A percentile compares a stretch with the other conserved stretches of the same genome.
phyloP scores from a whole-genome alignment of 2,329 filamentous ascomycete species.

The Pyrenophora graminea region DNA sequence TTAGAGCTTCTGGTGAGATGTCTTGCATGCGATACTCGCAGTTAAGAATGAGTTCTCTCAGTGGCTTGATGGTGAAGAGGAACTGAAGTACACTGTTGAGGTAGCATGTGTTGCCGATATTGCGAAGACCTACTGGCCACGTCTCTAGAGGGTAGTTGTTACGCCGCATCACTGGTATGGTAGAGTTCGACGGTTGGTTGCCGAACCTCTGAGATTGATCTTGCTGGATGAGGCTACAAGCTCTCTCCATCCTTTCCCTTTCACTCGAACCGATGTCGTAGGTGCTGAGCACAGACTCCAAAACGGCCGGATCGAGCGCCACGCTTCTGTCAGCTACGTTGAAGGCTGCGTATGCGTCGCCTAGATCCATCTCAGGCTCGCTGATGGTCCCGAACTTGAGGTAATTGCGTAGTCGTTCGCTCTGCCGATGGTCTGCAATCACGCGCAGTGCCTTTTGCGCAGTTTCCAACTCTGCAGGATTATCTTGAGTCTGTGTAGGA shows the following conservation, averaged over 20 bases:
- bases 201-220: conserved; percentile 35
- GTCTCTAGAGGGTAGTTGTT: conserved; percentile 47
- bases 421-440: conserved; percentile 64
- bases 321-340: conserved; percentile 57
- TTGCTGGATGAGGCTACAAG: conserved; percentile 52
- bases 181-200: conserved; percentile 16
- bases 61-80: conserved; percentile 82
- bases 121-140: conserved; percentile 83
- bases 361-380: conserved; percentile 58
- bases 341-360: conserved; percentile 44
- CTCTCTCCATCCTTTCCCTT: conserved; percentile 51
- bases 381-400: conserved; percentile 57
- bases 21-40: conserved; percentile 74
- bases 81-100: conserved; percentile 96
- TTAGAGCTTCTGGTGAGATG: conserved; percentile 65
- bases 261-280: conserved; percentile 54
- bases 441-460: conserved; percentile 61
- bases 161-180: conserved; percentile 20
- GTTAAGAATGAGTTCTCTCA: conserved; percentile 79
- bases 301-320: conserved; percentile 53
- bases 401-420: conserved; percentile 57
- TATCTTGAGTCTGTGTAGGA: conserved; percentile 54
- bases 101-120: conserved; percentile 98
- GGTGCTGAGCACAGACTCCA: conserved; percentile 31
- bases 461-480: conserved; percentile 53